A percentile compares a stretch with the other conserved stretches of the same genome.
Evolutionary conservation across 2,329 filamentous ascomycete genomes (phyloP).

Genomic region (Colletotrichum magnum): DNA sequence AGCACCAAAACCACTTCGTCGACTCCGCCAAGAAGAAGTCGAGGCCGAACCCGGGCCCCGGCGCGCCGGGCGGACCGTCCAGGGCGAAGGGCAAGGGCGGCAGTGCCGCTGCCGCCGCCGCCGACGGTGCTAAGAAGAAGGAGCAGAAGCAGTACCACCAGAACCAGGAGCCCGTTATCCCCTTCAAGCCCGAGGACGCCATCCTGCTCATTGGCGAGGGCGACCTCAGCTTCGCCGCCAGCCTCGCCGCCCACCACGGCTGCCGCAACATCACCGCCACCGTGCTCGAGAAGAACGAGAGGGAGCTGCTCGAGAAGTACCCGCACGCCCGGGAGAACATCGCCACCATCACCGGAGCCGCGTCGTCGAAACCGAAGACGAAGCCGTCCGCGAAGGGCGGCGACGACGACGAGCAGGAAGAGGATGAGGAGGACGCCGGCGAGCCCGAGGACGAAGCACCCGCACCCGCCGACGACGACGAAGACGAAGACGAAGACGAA

Average conservation of each 20-base stretch:
- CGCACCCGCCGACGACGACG: constrained; percentile 6
- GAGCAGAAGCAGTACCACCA: constrained; percentile 44
- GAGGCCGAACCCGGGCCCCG: constrained; percentile 24
- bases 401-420: not conserved
- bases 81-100: constrained; percentile 40
- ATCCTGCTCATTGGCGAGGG: constrained; percentile 86
- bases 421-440: not conserved
- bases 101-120: constrained; percentile 6
- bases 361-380: not conserved
- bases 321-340: constrained; percentile 77
- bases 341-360: constrained; percentile 57
- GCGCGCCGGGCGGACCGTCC: constrained; percentile 16
- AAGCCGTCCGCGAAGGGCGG: constrained; percentile 19
- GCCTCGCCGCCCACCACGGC: constrained; percentile 75
- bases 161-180: constrained; percentile 68
- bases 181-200: constrained; percentile 75
- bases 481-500: constrained; percentile 6
- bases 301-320: constrained; percentile 78
- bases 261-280: constrained; percentile 79
- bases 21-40: constrained; percentile 37
- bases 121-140: constrained; percentile 40
- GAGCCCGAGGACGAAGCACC: constrained; percentile 22
- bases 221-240: constrained; percentile 83
- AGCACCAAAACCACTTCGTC: constrained; percentile 46
- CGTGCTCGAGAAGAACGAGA: constrained; percentile 71